Percentiles rank a stretch among this genome's conserved stretches.
phyloP scores from a whole-genome alignment of 768 basidiomycete genomes.

The Kwoniella sp. region DNA sequence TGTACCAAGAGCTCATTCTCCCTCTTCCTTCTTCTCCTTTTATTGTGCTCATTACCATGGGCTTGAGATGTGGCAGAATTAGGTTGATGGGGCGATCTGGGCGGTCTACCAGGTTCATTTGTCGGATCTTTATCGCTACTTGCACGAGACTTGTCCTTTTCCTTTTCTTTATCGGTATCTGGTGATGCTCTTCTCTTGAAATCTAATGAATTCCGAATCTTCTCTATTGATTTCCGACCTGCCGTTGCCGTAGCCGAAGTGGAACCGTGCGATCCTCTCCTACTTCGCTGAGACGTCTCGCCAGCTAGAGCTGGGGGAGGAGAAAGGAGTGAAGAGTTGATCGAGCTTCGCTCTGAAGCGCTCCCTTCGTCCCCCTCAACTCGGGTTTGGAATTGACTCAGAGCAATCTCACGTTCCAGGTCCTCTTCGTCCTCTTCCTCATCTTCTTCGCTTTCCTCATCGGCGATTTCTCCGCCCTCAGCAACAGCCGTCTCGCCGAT shows the following conservation, averaged over 20 bases:
- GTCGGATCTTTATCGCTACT: neutral
- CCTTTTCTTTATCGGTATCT: neutral
- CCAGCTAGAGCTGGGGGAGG: neutral
- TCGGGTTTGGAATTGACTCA: neutral
- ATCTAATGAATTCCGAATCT: constrained; percentile 33
- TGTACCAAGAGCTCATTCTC: constrained; percentile 60
- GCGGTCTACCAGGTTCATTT: neutral
- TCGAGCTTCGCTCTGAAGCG: constrained; percentile 12
- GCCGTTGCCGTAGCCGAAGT: neutral
- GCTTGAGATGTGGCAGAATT: neutral
- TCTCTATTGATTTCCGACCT: constrained; percentile 31
- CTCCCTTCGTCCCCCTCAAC: too few relatives aligned
- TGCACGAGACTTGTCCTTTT: neutral
- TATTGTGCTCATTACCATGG: neutral
- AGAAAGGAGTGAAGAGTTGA: constrained; percentile 7
- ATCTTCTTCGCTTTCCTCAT: constrained; percentile 75
- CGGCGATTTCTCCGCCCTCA: constrained; percentile 61
- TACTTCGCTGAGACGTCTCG: neutral
- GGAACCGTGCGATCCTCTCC: constrained; percentile 22
- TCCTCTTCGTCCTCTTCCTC: constrained; percentile 53
- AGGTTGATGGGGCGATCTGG: constrained; percentile 2
- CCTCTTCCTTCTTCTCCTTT: constrained; percentile 11
- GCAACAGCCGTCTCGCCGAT: constrained; percentile 77
- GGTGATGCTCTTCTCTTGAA: constrained; percentile 24
- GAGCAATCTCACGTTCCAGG: neutral